These are phyloP conservation scores for Ramularia endophylla DNA, from an alignment of 2,329 filamentous ascomycete genomes.

Conservation along the genomic window DNA sequence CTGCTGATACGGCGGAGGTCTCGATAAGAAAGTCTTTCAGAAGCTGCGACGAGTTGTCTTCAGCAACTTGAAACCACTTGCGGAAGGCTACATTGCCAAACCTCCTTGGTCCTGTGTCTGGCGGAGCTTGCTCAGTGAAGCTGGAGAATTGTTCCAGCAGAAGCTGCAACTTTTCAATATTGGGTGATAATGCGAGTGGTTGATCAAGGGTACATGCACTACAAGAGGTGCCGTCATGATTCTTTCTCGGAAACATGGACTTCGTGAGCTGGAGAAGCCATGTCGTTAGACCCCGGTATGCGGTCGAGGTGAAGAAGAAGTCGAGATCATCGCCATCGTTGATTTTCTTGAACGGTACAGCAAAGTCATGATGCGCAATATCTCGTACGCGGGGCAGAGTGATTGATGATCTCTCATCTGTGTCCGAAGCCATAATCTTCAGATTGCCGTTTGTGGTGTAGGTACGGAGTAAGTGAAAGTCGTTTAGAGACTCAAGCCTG, in stretches of 20 bases:
- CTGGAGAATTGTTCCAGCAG: constrained; percentile 50
- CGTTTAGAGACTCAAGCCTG: no score
- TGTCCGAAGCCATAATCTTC: not conserved
- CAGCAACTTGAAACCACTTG: constrained; percentile 69
- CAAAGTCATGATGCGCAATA: constrained; percentile 45
- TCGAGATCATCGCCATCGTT: constrained; percentile 76
- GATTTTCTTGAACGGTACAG: constrained; percentile 70
- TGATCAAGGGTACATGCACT: constrained; percentile 28
- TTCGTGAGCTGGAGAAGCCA: constrained; percentile 89
- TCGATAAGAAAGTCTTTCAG: constrained; percentile 9
- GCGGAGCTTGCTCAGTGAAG: constrained; percentile 66
- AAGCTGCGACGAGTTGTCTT: constrained; percentile 52
- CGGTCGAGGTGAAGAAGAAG: constrained; percentile 71
- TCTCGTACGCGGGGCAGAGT: constrained; percentile 3
- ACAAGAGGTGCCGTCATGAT: constrained; percentile 27
- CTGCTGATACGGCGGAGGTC: constrained; percentile 3
- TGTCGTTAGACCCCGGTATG: constrained; percentile 78
- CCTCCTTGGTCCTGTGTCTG: constrained; percentile 75
- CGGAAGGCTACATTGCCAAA: constrained; percentile 93
- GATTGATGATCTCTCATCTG: not conserved
- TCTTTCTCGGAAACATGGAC: constrained; percentile 68
- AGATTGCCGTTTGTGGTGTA: no score
- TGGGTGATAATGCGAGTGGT: constrained; percentile 44
- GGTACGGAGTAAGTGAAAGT: no score
- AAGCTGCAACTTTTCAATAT: constrained; percentile 57